phyloP scores from a whole-genome alignment of 768 basidiomycete genomes.

The Paxillus rubicundulus region DNA sequence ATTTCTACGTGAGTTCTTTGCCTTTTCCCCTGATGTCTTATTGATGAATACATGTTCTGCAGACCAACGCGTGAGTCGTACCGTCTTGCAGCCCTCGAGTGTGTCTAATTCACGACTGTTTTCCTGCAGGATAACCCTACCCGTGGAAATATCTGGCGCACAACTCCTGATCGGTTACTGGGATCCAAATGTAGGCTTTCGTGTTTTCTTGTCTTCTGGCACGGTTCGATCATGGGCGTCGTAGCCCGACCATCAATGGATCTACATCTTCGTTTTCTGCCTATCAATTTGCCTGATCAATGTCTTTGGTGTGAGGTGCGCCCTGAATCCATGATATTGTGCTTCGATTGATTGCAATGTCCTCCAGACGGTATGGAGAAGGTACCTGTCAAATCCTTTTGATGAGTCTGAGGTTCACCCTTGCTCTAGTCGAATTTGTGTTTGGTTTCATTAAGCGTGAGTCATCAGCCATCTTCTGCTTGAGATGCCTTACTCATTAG shows the following conservation, averaged over 20 bases:
- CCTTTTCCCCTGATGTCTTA: neutral
- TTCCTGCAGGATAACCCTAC: constrained; percentile 52
- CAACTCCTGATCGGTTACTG: constrained; percentile 70
- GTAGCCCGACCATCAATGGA: constrained; percentile 48
- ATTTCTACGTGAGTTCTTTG: constrained; percentile 47
- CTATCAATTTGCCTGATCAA: constrained; percentile 61
- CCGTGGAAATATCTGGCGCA: constrained; percentile 72
- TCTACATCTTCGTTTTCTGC: constrained; percentile 58
- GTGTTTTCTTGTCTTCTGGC: neutral
- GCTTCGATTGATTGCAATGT: neutral
- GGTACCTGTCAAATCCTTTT: constrained; percentile 29
- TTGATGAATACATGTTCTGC: neutral
- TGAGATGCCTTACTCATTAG: constrained; percentile 5
- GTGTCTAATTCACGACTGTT: neutral
- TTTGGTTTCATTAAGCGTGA: constrained; percentile 66
- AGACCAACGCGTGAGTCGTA: constrained; percentile 9
- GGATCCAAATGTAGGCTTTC: constrained; percentile 52
- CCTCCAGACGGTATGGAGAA: constrained; percentile 60
- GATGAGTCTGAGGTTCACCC: neutral
- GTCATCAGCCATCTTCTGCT: constrained; percentile 8
- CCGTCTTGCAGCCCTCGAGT: neutral
- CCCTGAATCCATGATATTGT: neutral
- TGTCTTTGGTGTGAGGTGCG: constrained; percentile 64
- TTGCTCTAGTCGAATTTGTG: constrained; percentile 52
- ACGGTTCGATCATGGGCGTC: neutral